Conservation (phyloP, 176 grass and related monocot genomes). For the Ensete glaucum region DNA sequence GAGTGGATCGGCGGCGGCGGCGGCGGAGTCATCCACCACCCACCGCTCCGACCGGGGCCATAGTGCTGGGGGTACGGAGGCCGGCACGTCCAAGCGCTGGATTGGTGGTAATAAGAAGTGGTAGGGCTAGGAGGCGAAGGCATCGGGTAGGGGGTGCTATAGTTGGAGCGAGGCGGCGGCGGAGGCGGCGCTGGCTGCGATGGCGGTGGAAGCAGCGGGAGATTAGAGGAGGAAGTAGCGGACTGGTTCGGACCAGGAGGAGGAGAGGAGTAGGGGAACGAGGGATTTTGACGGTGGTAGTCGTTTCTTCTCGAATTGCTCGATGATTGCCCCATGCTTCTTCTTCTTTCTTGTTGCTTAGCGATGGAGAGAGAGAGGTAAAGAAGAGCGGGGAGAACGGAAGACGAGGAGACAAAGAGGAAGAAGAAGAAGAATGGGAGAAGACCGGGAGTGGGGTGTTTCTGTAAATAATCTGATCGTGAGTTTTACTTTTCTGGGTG, state of each 20-base stretch:
- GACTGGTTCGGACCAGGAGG: not conserved
- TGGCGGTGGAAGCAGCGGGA: not conserved
- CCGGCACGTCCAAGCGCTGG: slow-evolving; percentile 24
- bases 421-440: no score
- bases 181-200: not conserved
- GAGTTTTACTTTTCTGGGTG: no score
- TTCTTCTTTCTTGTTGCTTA: not conserved
- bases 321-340: slow-evolving; percentile 1
- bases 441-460: no score
- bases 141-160: slow-evolving; percentile 3
- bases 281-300: not conserved
- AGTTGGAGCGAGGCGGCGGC: not conserved
- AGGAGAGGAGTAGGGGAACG: not conserved
- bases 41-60: not conserved
- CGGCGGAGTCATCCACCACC: slow-evolving; percentile 5
- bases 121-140: slow-evolving; percentile 27
- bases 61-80: slow-evolving; percentile 12
- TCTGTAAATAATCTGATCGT: no score
- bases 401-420: no score
- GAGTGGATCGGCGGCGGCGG: slow-evolving; percentile 14
- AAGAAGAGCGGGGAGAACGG: no score
- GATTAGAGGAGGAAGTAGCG: not conserved
- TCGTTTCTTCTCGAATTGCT: not conserved
- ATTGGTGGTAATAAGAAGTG: slow-evolving; percentile 23
- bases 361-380: not conserved